Conservation (phyloP, 2,329 filamentous ascomycete species). For the Exutisphaerella laricina region DNA sequence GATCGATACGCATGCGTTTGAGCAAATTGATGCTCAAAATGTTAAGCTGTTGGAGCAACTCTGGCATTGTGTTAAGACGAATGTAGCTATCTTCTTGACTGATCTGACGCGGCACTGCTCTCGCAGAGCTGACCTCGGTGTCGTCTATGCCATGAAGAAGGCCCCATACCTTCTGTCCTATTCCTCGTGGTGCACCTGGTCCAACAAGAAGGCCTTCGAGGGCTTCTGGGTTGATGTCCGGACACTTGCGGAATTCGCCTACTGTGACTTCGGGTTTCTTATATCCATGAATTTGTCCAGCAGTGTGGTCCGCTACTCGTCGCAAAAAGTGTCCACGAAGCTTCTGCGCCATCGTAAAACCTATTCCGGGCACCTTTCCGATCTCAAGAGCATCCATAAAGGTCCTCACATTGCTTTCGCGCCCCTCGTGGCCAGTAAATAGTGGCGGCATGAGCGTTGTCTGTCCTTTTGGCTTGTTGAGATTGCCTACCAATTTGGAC, state of each 20-base stretch:
- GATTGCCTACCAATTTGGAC: slow-evolving; percentile 75
- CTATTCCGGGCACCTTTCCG: slow-evolving; percentile 78
- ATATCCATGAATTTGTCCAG: slow-evolving; percentile 44
- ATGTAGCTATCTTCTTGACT: slow-evolving; percentile 92
- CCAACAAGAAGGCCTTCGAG: slow-evolving; percentile 67
- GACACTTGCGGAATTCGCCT: slow-evolving; percentile 56
- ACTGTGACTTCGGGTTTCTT: slow-evolving; percentile 58
- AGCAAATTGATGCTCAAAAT: slow-evolving; percentile 65
- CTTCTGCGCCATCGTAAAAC: slow-evolving; percentile 67
- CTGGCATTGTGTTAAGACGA: slow-evolving; percentile 58
- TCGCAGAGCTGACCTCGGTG: slow-evolving; percentile 64
- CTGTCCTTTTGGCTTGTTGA: slow-evolving; percentile 82
- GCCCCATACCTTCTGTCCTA: slow-evolving; percentile 68
- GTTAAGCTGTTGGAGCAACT: slow-evolving; percentile 63
- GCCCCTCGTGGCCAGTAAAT: slow-evolving; percentile 1
- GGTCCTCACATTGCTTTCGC: slow-evolving; percentile 48
- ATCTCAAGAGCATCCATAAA: slow-evolving; percentile 76
- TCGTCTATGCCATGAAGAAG: slow-evolving; percentile 77
- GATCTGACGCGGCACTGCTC: slow-evolving; percentile 74
- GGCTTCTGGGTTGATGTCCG: slow-evolving; percentile 56
- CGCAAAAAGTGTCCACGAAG: slow-evolving; percentile 58
- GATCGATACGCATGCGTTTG: slow-evolving; percentile 70
- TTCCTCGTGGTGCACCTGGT: slow-evolving; percentile 63
- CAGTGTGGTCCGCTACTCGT: slow-evolving; percentile 39
- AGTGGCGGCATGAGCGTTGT: slow-evolving; percentile 73